phyloP scores from a whole-genome alignment of 2,329 filamentous ascomycete species.

The Aureobasidium sp. region DNA sequence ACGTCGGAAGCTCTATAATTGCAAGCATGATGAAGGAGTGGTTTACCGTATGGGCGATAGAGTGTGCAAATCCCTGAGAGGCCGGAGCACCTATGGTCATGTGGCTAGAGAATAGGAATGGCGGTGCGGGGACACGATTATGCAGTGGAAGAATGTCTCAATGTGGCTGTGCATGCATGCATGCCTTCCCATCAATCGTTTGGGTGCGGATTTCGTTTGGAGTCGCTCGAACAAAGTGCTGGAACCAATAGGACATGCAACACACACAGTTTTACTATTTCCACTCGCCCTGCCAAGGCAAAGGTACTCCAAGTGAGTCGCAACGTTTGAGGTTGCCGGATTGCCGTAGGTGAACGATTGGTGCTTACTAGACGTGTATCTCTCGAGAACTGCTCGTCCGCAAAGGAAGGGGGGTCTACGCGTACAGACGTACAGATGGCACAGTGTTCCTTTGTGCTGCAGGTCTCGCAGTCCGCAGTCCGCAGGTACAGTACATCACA shows the following conservation, averaged over 20 bases:
- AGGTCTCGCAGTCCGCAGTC: neutral
- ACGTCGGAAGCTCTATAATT: neutral
- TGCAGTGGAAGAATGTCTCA: neutral
- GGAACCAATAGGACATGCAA: neutral
- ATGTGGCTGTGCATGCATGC: constrained; percentile 7
- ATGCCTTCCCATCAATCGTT: neutral
- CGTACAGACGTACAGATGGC: neutral
- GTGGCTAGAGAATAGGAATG: neutral
- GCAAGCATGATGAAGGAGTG: neutral
- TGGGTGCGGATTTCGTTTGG: neutral
- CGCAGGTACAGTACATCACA: neutral
- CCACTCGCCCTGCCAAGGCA: neutral
- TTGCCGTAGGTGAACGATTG: neutral
- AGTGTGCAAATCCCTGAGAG: neutral
- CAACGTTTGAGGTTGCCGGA: neutral
- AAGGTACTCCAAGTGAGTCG: neutral
- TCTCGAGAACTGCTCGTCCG: neutral
- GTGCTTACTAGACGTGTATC: neutral
- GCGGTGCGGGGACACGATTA: neutral
- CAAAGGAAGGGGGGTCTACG: neutral
- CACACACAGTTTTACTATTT: neutral
- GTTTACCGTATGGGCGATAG: neutral
- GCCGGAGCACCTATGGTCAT: neutral
- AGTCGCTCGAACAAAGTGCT: neutral
- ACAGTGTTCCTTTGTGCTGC: neutral